Percentiles rank a stretch among this genome's conserved stretches.
Conservation (phyloP, 2,329 filamentous ascomycete species). For the Elsinoe batatas region DNA sequence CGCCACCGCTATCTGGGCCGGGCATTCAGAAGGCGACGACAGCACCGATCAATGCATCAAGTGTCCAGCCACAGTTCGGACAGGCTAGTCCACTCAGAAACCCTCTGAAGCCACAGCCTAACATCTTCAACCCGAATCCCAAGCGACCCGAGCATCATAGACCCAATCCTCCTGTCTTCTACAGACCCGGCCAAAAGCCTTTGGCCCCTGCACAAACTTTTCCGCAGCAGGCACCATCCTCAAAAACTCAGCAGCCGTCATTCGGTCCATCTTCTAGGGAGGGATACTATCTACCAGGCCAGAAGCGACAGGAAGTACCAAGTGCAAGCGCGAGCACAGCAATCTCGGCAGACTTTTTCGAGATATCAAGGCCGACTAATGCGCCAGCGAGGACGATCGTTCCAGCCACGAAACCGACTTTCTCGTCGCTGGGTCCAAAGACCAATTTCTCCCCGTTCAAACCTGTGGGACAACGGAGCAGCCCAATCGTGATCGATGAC, state of each 20-base stretch:
- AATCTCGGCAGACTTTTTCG: slow-evolving; percentile 12
- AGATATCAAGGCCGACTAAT: slow-evolving; percentile 41
- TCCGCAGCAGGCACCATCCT: slow-evolving; percentile 15
- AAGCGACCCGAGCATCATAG: slow-evolving; percentile 15
- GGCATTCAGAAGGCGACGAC: background rate
- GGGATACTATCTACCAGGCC: slow-evolving; percentile 22
- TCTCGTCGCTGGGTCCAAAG: slow-evolving; percentile 36
- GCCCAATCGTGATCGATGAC: slow-evolving; percentile 37
- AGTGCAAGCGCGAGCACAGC: slow-evolving; percentile 4
- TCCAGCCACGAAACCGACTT: slow-evolving; percentile 43
- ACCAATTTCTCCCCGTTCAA: slow-evolving; percentile 40
- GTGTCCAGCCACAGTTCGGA: slow-evolving; percentile 43
- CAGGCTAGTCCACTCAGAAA: slow-evolving; percentile 48
- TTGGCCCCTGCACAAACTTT: background rate
- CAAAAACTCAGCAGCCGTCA: background rate
- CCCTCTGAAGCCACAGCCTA: slow-evolving; percentile 31
- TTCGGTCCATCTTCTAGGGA: slow-evolving; percentile 12
- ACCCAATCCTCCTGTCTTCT: slow-evolving; percentile 12
- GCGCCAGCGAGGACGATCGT: slow-evolving; percentile 36
- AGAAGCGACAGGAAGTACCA: slow-evolving; percentile 15
- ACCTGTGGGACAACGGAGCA: slow-evolving; percentile 28
- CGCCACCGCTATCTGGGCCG: background rate
- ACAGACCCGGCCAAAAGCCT: slow-evolving; percentile 5
- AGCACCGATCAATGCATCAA: background rate
- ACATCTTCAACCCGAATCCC: slow-evolving; percentile 42